Evolutionary conservation across 257 asterid genomes (phyloP), one percentile per base, ranked within the genome.

Genomic region (Solanum tarijense): DNA sequence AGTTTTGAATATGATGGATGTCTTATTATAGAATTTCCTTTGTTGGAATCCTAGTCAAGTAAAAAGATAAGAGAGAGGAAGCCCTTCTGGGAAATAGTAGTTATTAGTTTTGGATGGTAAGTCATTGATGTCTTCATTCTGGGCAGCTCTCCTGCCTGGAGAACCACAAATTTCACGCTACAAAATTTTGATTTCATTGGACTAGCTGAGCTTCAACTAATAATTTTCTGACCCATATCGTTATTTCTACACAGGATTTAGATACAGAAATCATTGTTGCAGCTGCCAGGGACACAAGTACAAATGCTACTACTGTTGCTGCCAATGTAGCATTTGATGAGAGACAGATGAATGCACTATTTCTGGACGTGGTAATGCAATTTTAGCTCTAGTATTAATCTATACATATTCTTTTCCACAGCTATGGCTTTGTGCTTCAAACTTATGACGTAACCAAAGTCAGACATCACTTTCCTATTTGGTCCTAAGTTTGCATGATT

Each of bases 231-330:
- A 82, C 21, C 69, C 43, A 31, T 82, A 18, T 18, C 14, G 86
- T 31, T 82, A n/a, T 82, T 83, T 9, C 23, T 81, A 72, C 89
- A 86, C 91, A 97, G 99, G 95, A 94, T 88, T 73, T 97, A 91
- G 99, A 97, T 91, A 95, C 99, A 78, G 97, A 97, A 91, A 90
- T 97, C 89, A 76, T 96, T 89, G 99, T 97, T 87, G 98, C 99
- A 60, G 91, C 99, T 8, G 96, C 98, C 84, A 93, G 98, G 89
- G 94, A 90, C 84, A 89, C 94, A 25, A 91, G 85, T 88, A 93
- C 97, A 83, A 97, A 90, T 88, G 97, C 97, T 83, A 94, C 98
- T 23, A 94, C 99, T 25, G 94, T 96, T 76, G 91, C 99, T 38
- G 98, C 99, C 81, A 96, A 95, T 88, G 89, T 97, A 85, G 89